Conservation (phyloP, 225 moss, liverwort and hornwort genomes). For the Lunularia cruciata region DNA sequence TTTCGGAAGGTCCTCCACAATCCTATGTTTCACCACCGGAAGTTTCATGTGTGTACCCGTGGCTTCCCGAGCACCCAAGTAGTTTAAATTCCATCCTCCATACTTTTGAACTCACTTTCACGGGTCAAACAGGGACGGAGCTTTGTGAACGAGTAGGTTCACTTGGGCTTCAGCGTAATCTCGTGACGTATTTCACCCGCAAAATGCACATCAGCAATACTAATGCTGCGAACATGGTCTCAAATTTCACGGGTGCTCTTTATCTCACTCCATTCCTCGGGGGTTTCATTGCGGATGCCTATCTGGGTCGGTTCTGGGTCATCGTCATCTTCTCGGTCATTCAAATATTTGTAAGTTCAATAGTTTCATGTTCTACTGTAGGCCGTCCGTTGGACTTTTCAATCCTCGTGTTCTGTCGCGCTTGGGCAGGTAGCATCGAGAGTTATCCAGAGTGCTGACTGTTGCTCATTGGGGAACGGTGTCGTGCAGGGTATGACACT, state of each 20-base stretch:
- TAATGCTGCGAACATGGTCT: slow-evolving; percentile 88
- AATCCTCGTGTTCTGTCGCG: too few relatives aligned
- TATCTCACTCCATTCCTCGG: slow-evolving; percentile 97
- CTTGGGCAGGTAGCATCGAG: too few relatives aligned
- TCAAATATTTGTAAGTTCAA: slow-evolving; percentile 69
- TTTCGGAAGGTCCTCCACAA: too few relatives aligned
- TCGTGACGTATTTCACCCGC: slow-evolving; percentile 73
- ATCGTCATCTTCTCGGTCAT: slow-evolving; percentile 64
- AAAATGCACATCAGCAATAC: slow-evolving; percentile 84
- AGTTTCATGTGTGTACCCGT: too few relatives aligned
- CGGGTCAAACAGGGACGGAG: slow-evolving; percentile 60
- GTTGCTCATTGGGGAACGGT: too few relatives aligned
- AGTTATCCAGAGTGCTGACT: too few relatives aligned
- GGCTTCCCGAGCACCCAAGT: too few relatives aligned
- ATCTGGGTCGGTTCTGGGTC: slow-evolving; percentile 88
- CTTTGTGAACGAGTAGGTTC: slow-evolving; percentile 91
- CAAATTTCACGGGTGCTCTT: slow-evolving; percentile 92
- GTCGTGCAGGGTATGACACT: slow-evolving; percentile 83
- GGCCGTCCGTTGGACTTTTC: not conserved
- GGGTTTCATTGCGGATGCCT: slow-evolving; percentile 89
- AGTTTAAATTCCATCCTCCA: not conserved
- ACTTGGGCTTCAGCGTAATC: slow-evolving; percentile 82
- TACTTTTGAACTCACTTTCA: not conserved
- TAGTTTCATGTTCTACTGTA: not conserved
- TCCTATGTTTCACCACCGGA: too few relatives aligned